phyloP scores from a whole-genome alignment of 805 yeast species.

The Barnettozyma populi region DNA sequence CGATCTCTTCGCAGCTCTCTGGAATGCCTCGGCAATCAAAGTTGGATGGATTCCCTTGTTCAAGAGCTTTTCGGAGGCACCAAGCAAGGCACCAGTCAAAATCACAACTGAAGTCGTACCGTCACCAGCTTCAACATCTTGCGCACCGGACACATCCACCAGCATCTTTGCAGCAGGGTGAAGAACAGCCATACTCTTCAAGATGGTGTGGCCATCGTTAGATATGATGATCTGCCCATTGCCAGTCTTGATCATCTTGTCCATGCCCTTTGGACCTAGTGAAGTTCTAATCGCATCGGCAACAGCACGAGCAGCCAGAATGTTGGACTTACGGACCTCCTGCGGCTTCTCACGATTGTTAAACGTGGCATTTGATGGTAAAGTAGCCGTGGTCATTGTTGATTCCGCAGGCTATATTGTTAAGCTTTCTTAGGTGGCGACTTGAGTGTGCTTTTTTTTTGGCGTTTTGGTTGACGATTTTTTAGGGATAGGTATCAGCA shows the following conservation, averaged over 20 bases:
- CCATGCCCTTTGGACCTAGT: constrained; percentile 99
- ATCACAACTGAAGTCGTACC: constrained; percentile 98
- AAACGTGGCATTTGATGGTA: constrained; percentile 80
- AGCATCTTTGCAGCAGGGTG: constrained; percentile 98
- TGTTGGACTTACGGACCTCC: constrained; percentile 94
- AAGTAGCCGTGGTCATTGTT: constrained; percentile 14
- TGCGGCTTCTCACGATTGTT: constrained; percentile 96
- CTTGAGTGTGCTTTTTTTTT: background rate
- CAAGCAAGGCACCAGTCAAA: constrained; percentile 86
- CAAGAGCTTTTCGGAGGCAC: constrained; percentile 89
- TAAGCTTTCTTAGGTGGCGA: background rate
- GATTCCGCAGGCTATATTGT: background rate
- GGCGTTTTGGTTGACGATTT: background rate
- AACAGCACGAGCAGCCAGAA: constrained; percentile 97
- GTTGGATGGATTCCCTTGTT: constrained; percentile 94
- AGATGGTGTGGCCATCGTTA: constrained; percentile 96
- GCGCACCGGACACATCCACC: constrained; percentile 97
- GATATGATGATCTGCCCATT: constrained; percentile 92
- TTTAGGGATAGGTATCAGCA: background rate
- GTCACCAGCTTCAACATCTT: constrained; percentile 99
- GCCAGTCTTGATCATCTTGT: constrained; percentile 94
- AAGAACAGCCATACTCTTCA: constrained; percentile 95
- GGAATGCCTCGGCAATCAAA: constrained; percentile 89
- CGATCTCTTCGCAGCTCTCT: constrained; percentile 79
- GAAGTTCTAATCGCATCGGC: constrained; percentile 95